These are phyloP conservation scores for Hyphopichia buzzinii DNA, from an alignment of 1,139 yeast genomes.

Conservation along the genomic window DNA sequence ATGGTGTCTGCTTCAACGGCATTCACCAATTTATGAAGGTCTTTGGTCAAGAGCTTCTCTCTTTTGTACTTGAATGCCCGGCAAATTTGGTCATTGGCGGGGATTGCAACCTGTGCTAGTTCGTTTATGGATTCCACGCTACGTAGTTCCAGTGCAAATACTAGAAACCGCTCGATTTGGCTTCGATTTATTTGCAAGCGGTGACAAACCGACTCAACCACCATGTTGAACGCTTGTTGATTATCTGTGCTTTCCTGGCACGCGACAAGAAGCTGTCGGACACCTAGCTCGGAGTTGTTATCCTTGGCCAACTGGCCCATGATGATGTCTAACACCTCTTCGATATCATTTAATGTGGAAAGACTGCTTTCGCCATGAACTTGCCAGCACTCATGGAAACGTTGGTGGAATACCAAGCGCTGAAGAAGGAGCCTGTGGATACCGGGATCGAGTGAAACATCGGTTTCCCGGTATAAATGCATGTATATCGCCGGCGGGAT, in stretches of 20 bases:
- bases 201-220: slow-evolving; percentile 21
- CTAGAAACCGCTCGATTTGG: not conserved
- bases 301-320: slow-evolving; percentile 15
- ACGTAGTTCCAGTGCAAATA: not conserved
- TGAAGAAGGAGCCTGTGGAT: slow-evolving; percentile 21
- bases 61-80: not conserved
- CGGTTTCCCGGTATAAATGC: slow-evolving; percentile 17
- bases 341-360: slow-evolving; percentile 35
- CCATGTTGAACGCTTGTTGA: slow-evolving; percentile 15
- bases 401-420: slow-evolving; percentile 31
- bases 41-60: not conserved
- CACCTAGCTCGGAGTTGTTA: slow-evolving; percentile 23
- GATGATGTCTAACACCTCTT: slow-evolving; percentile 32
- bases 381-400: slow-evolving; percentile 32
- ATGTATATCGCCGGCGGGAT: slow-evolving; percentile 31
- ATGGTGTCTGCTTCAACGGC: not conserved
- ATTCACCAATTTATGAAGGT: not conserved
- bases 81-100: not conserved
- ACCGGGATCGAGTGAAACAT: slow-evolving; percentile 18
- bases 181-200: slow-evolving; percentile 4
- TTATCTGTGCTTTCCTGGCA: slow-evolving; percentile 13
- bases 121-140: not conserved
- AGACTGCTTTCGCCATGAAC: slow-evolving; percentile 20
- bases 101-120: not conserved
- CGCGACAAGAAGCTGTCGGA: slow-evolving; percentile 19